Evolutionary conservation across 1,139 yeast genomes (phyloP).

Genomic region (Pneumocystis wakefieldiae): DNA sequence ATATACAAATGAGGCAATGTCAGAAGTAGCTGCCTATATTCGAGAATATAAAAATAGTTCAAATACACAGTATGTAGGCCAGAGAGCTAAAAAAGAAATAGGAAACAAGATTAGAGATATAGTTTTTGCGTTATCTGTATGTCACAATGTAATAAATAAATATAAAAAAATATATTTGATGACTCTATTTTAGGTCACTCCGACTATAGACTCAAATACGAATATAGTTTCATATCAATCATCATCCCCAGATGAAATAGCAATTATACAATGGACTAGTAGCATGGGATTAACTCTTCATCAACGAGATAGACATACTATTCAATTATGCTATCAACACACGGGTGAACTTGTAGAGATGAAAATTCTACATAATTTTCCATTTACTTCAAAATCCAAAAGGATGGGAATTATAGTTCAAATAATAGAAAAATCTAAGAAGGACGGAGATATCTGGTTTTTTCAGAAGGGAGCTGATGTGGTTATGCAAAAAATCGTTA

Average conservation of each 20-base stretch:
- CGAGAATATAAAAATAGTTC: conserved; percentile 22
- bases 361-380: conserved; percentile 70
- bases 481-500: conserved; percentile 78
- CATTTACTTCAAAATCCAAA: conserved; percentile 88
- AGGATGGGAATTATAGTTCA: conserved; percentile 85
- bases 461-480: conserved; percentile 93
- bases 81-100: conserved; percentile 44
- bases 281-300: conserved; percentile 64
- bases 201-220: conserved; percentile 43
- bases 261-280: conserved; percentile 87
- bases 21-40: conserved; percentile 53
- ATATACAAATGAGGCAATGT: conserved; percentile 84
- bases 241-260: conserved; percentile 96
- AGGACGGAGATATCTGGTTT: conserved; percentile 50
- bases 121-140: conserved; percentile 66
- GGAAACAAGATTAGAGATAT: conserved; percentile 65
- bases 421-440: conserved; percentile 29
- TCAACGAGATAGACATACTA: conserved; percentile 65
- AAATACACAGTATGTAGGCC: conserved; percentile 13
- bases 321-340: conserved; percentile 43
- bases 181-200: conserved; percentile 32
- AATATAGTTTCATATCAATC: conserved; percentile 69
- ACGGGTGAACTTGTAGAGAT: conserved; percentile 33
- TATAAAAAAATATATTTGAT: neutral
- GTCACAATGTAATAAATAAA: conserved; percentile 56